Evolutionary conservation across 768 basidiomycete species (phyloP), one percentile per base, ranked within the genome.

Genomic region (Coprinellus aureogranulatus): DNA sequence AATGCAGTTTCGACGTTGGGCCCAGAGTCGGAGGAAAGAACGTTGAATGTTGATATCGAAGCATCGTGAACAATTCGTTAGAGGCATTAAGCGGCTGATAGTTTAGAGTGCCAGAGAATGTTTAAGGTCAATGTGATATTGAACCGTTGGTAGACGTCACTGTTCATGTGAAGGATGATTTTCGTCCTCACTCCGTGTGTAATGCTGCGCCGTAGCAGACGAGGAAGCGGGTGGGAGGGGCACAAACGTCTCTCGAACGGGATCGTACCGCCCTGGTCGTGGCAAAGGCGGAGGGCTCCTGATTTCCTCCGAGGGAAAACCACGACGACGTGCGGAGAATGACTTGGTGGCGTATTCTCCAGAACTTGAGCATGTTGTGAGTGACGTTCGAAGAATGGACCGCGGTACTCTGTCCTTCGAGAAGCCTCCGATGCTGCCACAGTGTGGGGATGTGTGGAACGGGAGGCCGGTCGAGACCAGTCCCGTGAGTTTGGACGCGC

Each of bases 221-320:
- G 44, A 25, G 51, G 31, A 40, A 3, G 66, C 63, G 12, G 67
- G 64, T 37, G 72, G 63, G 60, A 66, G 72, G 8, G 75, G 72
- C n/a, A 78, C 62, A 57, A 77, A 75, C 9, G 70, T 73, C 55
- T 76, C 75, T 61, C 81, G 81, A 48, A 83, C 75, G 31, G 81
- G 81, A 64, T 83, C 81, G 61, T 82, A 83, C 51, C 81, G 77
- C 55, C 81, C 76, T 51, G 70, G 61, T 37, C 79, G 75, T 59
- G 68, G 64, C 25, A 69, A 62, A 14, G 67, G 66, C 46, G 62
- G 58, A 54, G 66, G 56, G 57, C 66, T 62, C 28, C 57, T 58
- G 67, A 60, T 39, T 61, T 55, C 31, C 18, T 30, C 30, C 28
- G 54, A 48, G 8, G 44, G 54, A n/a, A 52, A 62, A 64, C 59